Conservation (phyloP, 2,329 filamentous ascomycete species). For the Amauroascus niger region DNA sequence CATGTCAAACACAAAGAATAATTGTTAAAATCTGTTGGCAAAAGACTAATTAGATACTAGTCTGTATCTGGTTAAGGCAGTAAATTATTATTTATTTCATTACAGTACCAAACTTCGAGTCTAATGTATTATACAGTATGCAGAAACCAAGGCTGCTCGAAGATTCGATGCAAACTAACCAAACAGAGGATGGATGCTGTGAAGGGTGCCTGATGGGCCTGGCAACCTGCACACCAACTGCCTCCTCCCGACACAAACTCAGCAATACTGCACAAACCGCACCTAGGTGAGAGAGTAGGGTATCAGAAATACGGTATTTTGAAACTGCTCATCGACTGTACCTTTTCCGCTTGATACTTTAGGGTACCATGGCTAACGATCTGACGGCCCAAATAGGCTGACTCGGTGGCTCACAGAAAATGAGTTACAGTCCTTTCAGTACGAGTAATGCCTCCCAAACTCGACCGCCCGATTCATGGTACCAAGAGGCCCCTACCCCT, state of each 20-base stretch:
- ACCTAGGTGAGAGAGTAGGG: background rate
- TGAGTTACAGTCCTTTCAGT: background rate
- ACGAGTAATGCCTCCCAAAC: background rate
- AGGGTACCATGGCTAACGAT: no score
- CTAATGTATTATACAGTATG: conserved; percentile 4
- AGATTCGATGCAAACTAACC: conserved; percentile 5
- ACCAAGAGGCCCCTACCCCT: conserved; percentile 3
- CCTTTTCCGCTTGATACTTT: no score
- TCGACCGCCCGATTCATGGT: background rate
- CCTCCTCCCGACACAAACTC: conserved; percentile 2
- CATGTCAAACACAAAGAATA: background rate
- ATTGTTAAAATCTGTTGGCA: conserved; percentile 8
- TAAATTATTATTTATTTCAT: conserved; percentile 3
- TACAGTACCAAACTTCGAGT: background rate
- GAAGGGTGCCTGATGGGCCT: background rate
- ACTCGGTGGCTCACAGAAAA: no score
- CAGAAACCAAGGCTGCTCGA: background rate
- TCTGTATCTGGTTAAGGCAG: background rate
- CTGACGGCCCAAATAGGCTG: no score
- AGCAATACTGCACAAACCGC: background rate
- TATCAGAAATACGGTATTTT: background rate
- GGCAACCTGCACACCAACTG: background rate
- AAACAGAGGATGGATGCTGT: conserved; percentile 1
- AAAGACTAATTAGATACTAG: conserved; percentile 8
- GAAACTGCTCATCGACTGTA: no score